These are phyloP conservation scores for Tricladium varicosporioides DNA, from an alignment of 2,329 filamentous ascomycete species.

Conservation along the genomic window DNA sequence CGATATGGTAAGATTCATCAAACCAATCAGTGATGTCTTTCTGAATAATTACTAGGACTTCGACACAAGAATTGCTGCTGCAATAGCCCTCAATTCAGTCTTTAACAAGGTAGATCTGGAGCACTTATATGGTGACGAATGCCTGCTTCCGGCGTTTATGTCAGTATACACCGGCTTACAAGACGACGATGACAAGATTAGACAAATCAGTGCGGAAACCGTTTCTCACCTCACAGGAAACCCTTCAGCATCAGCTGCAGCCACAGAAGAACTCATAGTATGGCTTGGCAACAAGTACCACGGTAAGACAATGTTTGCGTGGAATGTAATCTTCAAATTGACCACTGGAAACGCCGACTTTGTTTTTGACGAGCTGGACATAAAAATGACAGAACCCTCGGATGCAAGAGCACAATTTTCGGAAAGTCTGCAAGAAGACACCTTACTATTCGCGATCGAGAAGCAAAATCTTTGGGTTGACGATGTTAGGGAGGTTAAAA, in stretches of 20 bases:
- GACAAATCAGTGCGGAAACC: slow-evolving; percentile 58
- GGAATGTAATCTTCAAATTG: too few relatives aligned
- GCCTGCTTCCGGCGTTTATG: slow-evolving; percentile 56
- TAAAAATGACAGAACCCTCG: too few relatives aligned
- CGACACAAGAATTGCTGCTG: slow-evolving; percentile 61
- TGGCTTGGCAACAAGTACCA: slow-evolving; percentile 6
- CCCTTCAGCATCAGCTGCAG: not conserved
- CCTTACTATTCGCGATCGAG: slow-evolving; percentile 79
- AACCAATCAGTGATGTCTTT: too few relatives aligned
- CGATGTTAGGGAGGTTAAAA: slow-evolving; percentile 67
- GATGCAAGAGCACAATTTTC: slow-evolving; percentile 38
- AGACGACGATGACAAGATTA: slow-evolving; percentile 90
- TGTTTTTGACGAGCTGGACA: too few relatives aligned
- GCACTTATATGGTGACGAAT: not conserved
- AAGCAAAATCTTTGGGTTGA: slow-evolving; percentile 95
- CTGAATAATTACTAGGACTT: slow-evolving; percentile 48
- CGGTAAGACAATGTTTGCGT: too few relatives aligned
- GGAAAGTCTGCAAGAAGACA: slow-evolving; percentile 52
- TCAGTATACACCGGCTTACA: slow-evolving; percentile 74
- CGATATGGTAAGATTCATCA: too few relatives aligned
- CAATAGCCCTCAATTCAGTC: slow-evolving; percentile 53
- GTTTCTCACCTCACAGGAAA: slow-evolving; percentile 19
- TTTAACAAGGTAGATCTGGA: slow-evolving; percentile 33
- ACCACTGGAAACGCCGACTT: too few relatives aligned
- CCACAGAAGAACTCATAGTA: not conserved